Conservation (phyloP, 768 basidiomycete genomes). For the Tricholoma matsutake region DNA sequence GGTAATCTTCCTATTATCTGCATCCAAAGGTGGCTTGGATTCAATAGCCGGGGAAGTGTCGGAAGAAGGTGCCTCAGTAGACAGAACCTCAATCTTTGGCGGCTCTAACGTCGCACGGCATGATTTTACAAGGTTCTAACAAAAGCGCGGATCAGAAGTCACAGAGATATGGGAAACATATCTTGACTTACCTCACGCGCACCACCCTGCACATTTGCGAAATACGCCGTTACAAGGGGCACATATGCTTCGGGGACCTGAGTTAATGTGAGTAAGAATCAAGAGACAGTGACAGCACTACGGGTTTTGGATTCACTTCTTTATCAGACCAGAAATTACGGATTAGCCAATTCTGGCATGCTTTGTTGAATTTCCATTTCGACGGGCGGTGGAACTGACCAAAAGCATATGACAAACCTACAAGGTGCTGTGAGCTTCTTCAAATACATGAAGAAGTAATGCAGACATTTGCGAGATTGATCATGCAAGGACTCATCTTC, state of each 20-base stretch:
- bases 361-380: conserved; percentile 74
- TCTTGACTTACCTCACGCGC: conserved; percentile 34
- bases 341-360: conserved; percentile 71
- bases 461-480: conserved; percentile 42
- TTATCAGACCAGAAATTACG: conserved; percentile 59
- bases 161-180: neutral
- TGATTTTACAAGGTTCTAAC: conserved; percentile 13
- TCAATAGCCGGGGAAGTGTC: neutral
- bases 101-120: conserved; percentile 11
- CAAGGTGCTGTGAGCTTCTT: neutral
- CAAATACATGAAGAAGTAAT: neutral
- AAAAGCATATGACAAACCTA: conserved; percentile 53
- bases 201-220: conserved; percentile 47
- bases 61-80: neutral
- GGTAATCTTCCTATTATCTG: neutral
- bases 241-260: conserved; percentile 54
- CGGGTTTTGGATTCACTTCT: conserved; percentile 30
- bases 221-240: conserved; percentile 43
- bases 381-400: conserved; percentile 44
- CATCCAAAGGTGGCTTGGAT: neutral
- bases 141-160: neutral
- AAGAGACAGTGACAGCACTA: neutral
- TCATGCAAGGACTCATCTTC: conserved; percentile 34
- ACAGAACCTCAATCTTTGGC: neutral
- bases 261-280: neutral